A percentile compares a stretch with the other conserved stretches of the same genome.
phyloP scores from a whole-genome alignment of 2,329 filamentous ascomycete genomes.

The Verticillium tricorpus region DNA sequence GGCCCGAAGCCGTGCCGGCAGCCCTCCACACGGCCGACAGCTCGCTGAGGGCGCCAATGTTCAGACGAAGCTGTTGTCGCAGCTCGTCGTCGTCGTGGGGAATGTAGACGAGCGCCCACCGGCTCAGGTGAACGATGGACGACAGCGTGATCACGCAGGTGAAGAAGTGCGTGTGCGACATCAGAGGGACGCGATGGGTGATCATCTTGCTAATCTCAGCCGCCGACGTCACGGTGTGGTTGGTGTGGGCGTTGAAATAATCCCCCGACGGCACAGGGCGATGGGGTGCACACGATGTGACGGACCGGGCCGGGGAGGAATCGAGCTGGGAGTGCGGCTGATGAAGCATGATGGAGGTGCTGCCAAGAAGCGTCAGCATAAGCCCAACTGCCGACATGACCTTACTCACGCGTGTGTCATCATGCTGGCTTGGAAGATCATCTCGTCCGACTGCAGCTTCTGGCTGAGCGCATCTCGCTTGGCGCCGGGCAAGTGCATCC shows the following conservation, averaged over 20 bases:
- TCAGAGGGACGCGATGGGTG: constrained; percentile 66
- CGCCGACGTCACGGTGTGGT: constrained; percentile 75
- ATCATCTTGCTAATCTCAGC: constrained; percentile 72
- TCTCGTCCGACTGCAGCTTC: constrained; percentile 73
- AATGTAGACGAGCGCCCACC: constrained; percentile 64
- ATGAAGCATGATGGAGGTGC: constrained; percentile 69
- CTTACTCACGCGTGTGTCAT: constrained; percentile 54
- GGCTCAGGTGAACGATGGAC: constrained; percentile 76
- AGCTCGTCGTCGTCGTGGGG: constrained; percentile 59
- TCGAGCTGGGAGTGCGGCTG: constrained; percentile 75
- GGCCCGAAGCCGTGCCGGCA: constrained; percentile 62
- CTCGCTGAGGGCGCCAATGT: constrained; percentile 69
- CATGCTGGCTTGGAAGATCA: constrained; percentile 90
- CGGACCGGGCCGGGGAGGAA: constrained; percentile 49
- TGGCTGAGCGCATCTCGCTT: constrained; percentile 68
- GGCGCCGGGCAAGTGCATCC: constrained; percentile 67
- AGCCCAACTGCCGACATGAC: not conserved
- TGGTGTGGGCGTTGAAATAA: constrained; percentile 63
- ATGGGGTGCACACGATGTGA: constrained; percentile 65
- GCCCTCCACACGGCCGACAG: constrained; percentile 69
- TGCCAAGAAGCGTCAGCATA: constrained; percentile 17
- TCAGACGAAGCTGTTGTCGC: constrained; percentile 72
- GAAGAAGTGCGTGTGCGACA: constrained; percentile 78
- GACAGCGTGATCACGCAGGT: constrained; percentile 75
- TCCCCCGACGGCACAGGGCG: constrained; percentile 43